Base-by-base conservation (phyloP, 169 alveolate genomes). In the Plasmodium billcollinsi region DNA sequence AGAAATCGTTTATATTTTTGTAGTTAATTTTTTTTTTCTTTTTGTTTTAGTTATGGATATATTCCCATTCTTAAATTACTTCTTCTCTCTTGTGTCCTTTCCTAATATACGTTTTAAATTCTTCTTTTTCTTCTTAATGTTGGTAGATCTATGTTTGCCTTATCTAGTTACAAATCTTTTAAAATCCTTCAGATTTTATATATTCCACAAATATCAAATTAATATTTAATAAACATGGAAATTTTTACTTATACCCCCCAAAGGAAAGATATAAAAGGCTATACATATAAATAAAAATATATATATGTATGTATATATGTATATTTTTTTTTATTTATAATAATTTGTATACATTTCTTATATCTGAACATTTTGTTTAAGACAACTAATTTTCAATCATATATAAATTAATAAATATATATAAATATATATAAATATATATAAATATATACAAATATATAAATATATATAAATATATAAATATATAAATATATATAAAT, bases 21-120 rank as follows among this genome's bases (percentile, higher is more conserved):
- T 39, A 29, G 54, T 33, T 3, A 83, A 83, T 83, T 69, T 83
- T 56, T 15, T 83, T 15, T 83, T 83, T 43, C 39, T 83, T 2
- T 69, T 83, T 83, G 29, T 63, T 33, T 72, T 58, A 8, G 66
- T 83, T 33, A 67, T 83, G 85, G 61, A 83, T 43, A 54, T 83
- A 9, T 9, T 83, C 5, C 91, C 91, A n/a, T 61, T 26, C 63
- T 15, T 83, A 50, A 83, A 83, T 50, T 12, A 83, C 61, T 83
- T 83, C 43, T 83, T 83, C 15, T 83, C 91, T 5, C 91, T 83
- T 45, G 91, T 83, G 9, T 71, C 91, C 12, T 83, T 83, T 71
- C 91, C 91, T 9, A 70, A 54, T 67, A 21, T 20, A 21, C 21
- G 58, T 12, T 33, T 83, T 5, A 58, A 83, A 63, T 59, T 69